Evolutionary conservation across 345 rosid genomes (phyloP).

Genomic region (Fremontodendron californicum): DNA sequence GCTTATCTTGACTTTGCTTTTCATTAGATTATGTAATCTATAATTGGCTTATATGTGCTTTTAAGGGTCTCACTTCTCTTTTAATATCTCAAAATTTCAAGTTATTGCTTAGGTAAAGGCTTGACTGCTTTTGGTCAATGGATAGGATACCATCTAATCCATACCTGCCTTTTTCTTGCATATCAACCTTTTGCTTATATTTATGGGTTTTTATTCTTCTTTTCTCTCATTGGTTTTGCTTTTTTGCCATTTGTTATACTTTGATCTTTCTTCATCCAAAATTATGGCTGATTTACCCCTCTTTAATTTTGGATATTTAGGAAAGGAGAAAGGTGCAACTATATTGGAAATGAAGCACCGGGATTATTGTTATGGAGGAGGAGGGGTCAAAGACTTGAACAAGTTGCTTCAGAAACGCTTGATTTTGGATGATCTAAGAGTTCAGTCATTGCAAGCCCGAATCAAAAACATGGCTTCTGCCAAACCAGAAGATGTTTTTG

Average conservation of each 20-base stretch:
- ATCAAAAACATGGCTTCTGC: constrained; percentile 30
- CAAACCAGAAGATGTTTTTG: constrained; percentile 23
- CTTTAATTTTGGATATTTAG: constrained; percentile 28
- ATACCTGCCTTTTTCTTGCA: not conserved
- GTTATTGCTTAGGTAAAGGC: not conserved
- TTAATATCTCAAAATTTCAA: not conserved
- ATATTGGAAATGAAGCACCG: constrained; percentile 74
- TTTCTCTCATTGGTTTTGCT: not conserved
- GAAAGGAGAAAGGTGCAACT: constrained; percentile 45
- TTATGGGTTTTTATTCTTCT: not conserved
- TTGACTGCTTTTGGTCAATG: not conserved
- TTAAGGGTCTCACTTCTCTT: not conserved
- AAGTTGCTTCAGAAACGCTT: constrained; percentile 47
- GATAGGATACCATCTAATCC: not conserved
- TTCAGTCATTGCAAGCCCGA: constrained; percentile 50
- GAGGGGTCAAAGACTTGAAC: constrained; percentile 46
- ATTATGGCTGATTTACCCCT: not conserved
- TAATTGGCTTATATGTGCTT: constrained; percentile 6
- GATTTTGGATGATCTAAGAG: constrained; percentile 48
- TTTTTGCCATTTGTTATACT: not conserved
- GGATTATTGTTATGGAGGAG: constrained; percentile 50
- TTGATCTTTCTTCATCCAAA: not conserved
- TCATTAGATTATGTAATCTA: not conserved
- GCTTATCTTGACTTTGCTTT: constrained; percentile 7
- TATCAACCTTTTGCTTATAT: not conserved